phyloP scores from a whole-genome alignment of 2,329 filamentous ascomycete genomes.

The Hypocrella siamensis region DNA sequence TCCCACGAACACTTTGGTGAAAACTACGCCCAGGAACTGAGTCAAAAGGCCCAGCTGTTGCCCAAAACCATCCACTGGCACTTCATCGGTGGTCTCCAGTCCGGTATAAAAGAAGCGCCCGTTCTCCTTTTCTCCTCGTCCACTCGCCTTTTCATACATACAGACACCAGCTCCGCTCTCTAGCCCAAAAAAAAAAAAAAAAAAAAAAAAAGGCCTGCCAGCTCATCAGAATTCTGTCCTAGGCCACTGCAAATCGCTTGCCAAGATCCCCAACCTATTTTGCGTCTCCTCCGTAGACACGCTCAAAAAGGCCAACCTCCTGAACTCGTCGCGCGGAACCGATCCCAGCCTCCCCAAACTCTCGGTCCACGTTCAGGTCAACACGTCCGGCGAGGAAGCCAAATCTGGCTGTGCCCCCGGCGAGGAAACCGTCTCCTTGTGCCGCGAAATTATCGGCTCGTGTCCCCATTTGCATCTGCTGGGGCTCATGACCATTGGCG shows the following conservation, averaged over 20 bases:
- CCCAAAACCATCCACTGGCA: constrained; percentile 76
- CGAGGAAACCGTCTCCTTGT: constrained; percentile 45
- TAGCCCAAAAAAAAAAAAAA: too few relatives aligned
- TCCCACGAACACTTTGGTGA: constrained; percentile 76
- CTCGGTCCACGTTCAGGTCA: constrained; percentile 80
- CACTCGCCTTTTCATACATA: neutral
- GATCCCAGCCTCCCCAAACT: constrained; percentile 30
- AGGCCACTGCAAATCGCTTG: constrained; percentile 83
- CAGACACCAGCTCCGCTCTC: too few relatives aligned
- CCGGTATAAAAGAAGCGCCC: too few relatives aligned
- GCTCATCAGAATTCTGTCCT: too few relatives aligned
- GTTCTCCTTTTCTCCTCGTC: neutral
- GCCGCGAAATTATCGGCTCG: constrained; percentile 49
- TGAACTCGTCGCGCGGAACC: constrained; percentile 61
- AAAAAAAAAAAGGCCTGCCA: too few relatives aligned
- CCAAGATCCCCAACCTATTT: constrained; percentile 77
- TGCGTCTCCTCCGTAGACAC: constrained; percentile 84
- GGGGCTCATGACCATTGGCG: constrained; percentile 94
- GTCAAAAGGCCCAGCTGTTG: constrained; percentile 68
- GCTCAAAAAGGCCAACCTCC: constrained; percentile 68
- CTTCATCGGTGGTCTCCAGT: constrained; percentile 90
- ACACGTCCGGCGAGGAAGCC: constrained; percentile 74
- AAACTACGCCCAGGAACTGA: constrained; percentile 86
- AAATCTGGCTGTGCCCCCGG: constrained; percentile 72
- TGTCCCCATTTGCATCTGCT: constrained; percentile 62